These are phyloP conservation scores for Aspergillus mulundensis DNA, from an alignment of 495 filamentous ascomycete species.

Conservation along the genomic window DNA sequence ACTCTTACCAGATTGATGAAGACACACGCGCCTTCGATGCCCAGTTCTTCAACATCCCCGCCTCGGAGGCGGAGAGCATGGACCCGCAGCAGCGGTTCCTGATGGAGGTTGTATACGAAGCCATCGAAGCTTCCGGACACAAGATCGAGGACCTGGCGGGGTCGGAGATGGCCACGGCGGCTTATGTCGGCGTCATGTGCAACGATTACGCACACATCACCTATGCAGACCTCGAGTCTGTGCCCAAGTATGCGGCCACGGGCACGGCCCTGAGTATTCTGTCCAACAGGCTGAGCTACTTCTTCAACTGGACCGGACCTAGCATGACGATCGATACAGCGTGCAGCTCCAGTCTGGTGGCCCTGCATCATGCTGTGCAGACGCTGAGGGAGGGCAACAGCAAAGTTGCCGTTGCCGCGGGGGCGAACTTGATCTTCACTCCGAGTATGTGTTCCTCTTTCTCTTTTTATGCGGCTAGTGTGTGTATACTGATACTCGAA, in stretches of 20 bases:
- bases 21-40: constrained; percentile 31
- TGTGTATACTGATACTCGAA: too few species aligned
- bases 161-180: constrained; percentile 38
- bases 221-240: constrained; percentile 36
- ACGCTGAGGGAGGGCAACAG: constrained; percentile 39
- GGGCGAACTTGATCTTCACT: constrained; percentile 37
- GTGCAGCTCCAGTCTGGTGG: constrained; percentile 46
- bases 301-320: constrained; percentile 54
- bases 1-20: background rate
- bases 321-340: constrained; percentile 57
- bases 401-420: constrained; percentile 33
- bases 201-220: constrained; percentile 41
- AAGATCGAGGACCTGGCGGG: constrained; percentile 19
- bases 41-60: constrained; percentile 52
- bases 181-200: constrained; percentile 43
- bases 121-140: constrained; percentile 51
- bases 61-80: constrained; percentile 41
- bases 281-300: constrained; percentile 54
- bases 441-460: constrained; percentile 11
- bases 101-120: constrained; percentile 54
- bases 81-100: constrained; percentile 46
- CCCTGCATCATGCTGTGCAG: constrained; percentile 40
- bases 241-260: constrained; percentile 47
- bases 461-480: too few species aligned
- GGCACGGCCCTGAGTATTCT: constrained; percentile 47